Percentiles rank a stretch among this genome's conserved stretches.
phyloP scores from a whole-genome alignment of 2,329 filamentous ascomycete species.

The Colletotrichum magnum region DNA sequence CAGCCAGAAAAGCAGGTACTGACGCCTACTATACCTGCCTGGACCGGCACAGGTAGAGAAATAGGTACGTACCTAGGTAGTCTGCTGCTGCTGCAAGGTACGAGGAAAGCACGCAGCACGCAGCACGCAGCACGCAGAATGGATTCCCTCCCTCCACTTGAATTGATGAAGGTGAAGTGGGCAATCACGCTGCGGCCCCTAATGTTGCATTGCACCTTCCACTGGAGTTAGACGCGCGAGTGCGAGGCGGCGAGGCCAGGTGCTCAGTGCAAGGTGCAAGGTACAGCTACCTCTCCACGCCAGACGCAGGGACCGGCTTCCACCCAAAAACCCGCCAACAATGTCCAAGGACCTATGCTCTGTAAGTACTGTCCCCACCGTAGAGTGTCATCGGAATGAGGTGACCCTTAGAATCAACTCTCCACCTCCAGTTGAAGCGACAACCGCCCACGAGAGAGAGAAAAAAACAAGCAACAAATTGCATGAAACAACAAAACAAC shows the following conservation, averaged over 20 bases:
- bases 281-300: constrained; percentile 4
- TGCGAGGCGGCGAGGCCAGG: too few relatives aligned
- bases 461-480: constrained; percentile 27
- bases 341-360: not conserved
- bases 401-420: too few relatives aligned
- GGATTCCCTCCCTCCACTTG: too few relatives aligned
- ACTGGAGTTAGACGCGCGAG: not conserved
- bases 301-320: constrained; percentile 27
- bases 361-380: too few relatives aligned
- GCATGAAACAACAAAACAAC: constrained; percentile 22
- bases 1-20: too few relatives aligned
- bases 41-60: not conserved
- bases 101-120: too few relatives aligned
- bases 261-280: not conserved
- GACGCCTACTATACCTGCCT: too few relatives aligned
- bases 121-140: too few relatives aligned
- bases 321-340: constrained; percentile 2
- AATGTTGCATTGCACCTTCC: not conserved
- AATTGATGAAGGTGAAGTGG: not conserved
- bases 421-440: constrained; percentile 18
- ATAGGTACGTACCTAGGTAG: not conserved
- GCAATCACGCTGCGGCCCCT: not conserved
- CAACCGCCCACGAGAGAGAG: not conserved
- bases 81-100: too few relatives aligned
- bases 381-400: too few relatives aligned